Percentiles rank a stretch among this genome's conserved stretches.
These are phyloP conservation scores for Parastagonospora avenae DNA, from an alignment of 2,329 filamentous ascomycete species.

Conservation along the genomic window DNA sequence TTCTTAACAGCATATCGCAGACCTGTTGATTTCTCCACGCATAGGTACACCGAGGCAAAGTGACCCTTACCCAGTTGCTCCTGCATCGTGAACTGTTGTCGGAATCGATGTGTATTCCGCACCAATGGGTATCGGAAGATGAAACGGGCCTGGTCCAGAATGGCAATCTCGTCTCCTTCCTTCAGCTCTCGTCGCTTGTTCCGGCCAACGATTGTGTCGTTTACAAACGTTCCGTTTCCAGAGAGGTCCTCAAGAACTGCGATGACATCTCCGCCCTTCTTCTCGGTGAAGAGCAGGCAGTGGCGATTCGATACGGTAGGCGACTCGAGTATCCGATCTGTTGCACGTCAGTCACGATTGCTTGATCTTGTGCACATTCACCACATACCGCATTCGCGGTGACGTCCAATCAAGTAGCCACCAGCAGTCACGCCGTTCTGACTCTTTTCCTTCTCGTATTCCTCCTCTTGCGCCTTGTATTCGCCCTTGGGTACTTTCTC, in stretches of 20 bases:
- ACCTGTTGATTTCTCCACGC: slow-evolving; percentile 83
- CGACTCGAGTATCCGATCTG: slow-evolving; percentile 74
- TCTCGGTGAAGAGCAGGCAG: slow-evolving; percentile 70
- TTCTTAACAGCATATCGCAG: slow-evolving; percentile 90
- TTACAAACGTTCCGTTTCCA: slow-evolving; percentile 95
- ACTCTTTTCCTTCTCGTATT: slow-evolving; percentile 62
- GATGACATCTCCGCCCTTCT: slow-evolving; percentile 60
- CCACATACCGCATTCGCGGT: slow-evolving; percentile 86
- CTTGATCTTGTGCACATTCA: not conserved
- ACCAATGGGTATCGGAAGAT: slow-evolving; percentile 81
- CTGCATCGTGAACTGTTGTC: slow-evolving; percentile 82
- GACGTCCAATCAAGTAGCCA: slow-evolving; percentile 89
- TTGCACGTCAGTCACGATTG: slow-evolving; percentile 32
- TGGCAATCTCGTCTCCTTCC: slow-evolving; percentile 88
- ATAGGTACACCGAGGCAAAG: slow-evolving; percentile 91
- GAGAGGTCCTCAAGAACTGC: slow-evolving; percentile 92
- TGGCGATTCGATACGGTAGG: slow-evolving; percentile 87
- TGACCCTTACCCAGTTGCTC: slow-evolving; percentile 92
- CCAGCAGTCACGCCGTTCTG: slow-evolving; percentile 66
- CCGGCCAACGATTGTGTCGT: slow-evolving; percentile 85
- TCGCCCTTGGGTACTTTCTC: slow-evolving; percentile 56
- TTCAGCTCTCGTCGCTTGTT: slow-evolving; percentile 89
- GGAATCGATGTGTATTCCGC: slow-evolving; percentile 71
- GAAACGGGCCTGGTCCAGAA: slow-evolving; percentile 84
- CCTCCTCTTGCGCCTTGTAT: slow-evolving; percentile 66